phyloP scores from a whole-genome alignment of 2,329 filamentous ascomycete species.

The Hymenoscyphus repandus region DNA sequence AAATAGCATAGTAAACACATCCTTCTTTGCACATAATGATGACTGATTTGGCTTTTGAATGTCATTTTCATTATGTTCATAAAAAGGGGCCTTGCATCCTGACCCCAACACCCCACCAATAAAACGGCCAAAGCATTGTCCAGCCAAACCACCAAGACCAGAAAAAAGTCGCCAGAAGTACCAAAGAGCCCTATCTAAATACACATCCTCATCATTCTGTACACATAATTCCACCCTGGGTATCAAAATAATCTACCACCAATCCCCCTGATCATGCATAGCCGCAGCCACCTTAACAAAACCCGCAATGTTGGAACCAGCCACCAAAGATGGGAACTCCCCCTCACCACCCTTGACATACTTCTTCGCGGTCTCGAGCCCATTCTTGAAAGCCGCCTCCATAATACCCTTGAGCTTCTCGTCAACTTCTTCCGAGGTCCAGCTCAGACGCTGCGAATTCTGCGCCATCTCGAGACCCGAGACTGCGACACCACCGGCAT shows the following conservation, averaged over 20 bases:
- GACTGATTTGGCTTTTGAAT: too few relatives aligned
- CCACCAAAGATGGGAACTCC: constrained; percentile 84
- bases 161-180: too few relatives aligned
- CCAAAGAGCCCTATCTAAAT: not conserved
- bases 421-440: constrained; percentile 89
- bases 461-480: constrained; percentile 99
- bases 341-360: constrained; percentile 75
- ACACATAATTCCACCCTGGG: not conserved
- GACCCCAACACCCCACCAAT: too few relatives aligned
- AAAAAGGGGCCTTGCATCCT: too few relatives aligned
- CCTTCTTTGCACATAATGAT: too few relatives aligned
- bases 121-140: too few relatives aligned
- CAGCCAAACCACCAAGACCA: too few relatives aligned
- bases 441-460: constrained; percentile 82
- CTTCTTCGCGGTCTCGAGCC: constrained; percentile 81
- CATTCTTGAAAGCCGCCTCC: constrained; percentile 88
- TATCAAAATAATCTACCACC: constrained; percentile 51
- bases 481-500: constrained; percentile 94
- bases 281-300: constrained; percentile 94
- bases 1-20: too few relatives aligned
- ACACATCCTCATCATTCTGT: not conserved
- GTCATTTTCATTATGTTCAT: too few relatives aligned
- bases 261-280: constrained; percentile 96
- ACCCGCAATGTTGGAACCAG: constrained; percentile 93
- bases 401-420: constrained; percentile 88